Evolutionary conservation across 2,329 filamentous ascomycete genomes (phyloP), one percentile per base, ranked within the genome.

Genomic region (Tolypocladium tropicale): DNA sequence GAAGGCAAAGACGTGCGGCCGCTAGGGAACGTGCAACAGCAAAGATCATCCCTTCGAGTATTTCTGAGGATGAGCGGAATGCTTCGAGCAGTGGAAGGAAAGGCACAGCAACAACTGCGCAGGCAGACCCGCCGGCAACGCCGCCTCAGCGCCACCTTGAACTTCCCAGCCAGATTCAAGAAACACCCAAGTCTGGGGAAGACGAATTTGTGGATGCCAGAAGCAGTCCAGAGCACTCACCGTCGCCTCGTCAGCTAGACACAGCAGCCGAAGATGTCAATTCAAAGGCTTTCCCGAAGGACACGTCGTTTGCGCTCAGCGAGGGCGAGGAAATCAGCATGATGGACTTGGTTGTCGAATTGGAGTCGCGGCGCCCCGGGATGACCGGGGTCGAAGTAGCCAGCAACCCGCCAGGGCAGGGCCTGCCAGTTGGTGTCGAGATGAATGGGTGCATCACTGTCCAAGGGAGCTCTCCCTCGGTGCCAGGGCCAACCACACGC

Each of bases 161-260:
- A 16, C 39, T 51, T 6, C 41, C 56, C 28, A 54, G 53, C 21
- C 53, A 64, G 52, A 57, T 53, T 23, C 62, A 69, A 34, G 70
- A 70, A 34, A 74, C 74, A 6, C 72, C 75, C 1, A 76, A 68
- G 53, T 76, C 74, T 2, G 74, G 71, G 23, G 68, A 70, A 6
- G 74, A 79, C n/a, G 72, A 74, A 23, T 80, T 76, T 61, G 72
- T 79, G 41, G 78, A 82, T 63, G 78, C 77, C 14, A 70, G 68
- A 48, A 75, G 70, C 36, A 80, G 75, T 55, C 77, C 76, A 9
- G 57, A 67, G 33, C 64, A 61, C 4, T 62, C 46, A 33, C 46
- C 65, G 9, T 36, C 56, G 4, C 48, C 55, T 16, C 54, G 57
- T 36, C 12, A 30, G 5, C 4, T 6, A 4, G 23, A 49, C 12